Base-by-base conservation (phyloP, 2,329 filamentous ascomycete genomes). In the Calonectria fujianensis region DNA sequence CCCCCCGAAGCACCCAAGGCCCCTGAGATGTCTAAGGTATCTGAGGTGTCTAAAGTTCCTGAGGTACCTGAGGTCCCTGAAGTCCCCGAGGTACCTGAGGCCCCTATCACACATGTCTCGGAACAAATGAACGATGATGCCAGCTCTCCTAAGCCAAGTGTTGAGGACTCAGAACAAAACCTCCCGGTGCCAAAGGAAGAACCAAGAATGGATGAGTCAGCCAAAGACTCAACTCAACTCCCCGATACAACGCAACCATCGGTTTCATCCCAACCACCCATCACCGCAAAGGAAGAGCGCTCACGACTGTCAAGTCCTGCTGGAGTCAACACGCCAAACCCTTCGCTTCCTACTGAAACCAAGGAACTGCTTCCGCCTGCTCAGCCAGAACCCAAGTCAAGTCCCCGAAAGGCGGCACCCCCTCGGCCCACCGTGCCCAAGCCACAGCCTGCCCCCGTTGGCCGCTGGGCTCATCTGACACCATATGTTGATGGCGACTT, bases 401-500 rank as follows among this genome's bases (percentile, higher is more conserved):
- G 78, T 48, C 78, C 79, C 8, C 76, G 73, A 41, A 81, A 81
- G 57, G 57, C 70, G 16, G 51, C 63, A 13, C 63, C 75, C 16
- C 52, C 69, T 35, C 73, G 73, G n/a, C 50, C 77, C 29, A 69
- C 64, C 10, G 70, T 76, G n/a, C 63, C 72, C 29, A 78, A 82
- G 70, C 79, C 82, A 37, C 83, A 85, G 45, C 83, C 82, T 63
- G 74, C 77, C 7, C 83, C 82, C 16, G 70, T 69, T 16, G 83
- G 85, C 3, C 82, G 83, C 29, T 87, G 85, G 84, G 79, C 85
- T 27, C 77, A 86, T 51, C 80, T 88, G 11, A 87, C 85, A 2
- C 85, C 86, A 5, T 88, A 87, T 65, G 72, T 88, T 10, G 82
- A 84, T 37, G 84, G 83, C 20, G 85, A 87, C 72, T 85, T 81